Evolutionary conservation across 306 rosid species (phyloP).

Genomic region (Cajanus cajan): DNA sequence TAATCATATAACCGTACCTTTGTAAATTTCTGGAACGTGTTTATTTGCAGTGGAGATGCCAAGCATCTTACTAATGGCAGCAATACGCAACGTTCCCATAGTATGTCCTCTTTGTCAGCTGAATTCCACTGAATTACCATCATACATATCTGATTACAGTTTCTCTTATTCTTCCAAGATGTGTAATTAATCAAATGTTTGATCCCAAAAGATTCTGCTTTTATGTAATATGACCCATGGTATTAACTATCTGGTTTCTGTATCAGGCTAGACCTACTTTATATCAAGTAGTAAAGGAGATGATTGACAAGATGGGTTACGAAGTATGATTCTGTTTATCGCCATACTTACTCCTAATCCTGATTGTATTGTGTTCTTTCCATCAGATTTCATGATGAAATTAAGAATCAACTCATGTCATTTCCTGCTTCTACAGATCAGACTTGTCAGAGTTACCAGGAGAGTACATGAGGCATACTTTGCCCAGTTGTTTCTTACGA

Average conservation of each 20-base stretch:
- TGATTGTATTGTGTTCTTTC: constrained; percentile 20
- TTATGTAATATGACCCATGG: constrained; percentile 1
- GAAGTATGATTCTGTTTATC: constrained; percentile 54
- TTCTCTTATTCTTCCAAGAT: neutral
- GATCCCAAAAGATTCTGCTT: neutral
- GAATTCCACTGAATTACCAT: constrained; percentile 6
- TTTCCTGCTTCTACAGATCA: constrained; percentile 60
- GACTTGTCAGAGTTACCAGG: constrained; percentile 80
- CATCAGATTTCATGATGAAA: neutral
- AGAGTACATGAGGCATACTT: constrained; percentile 98
- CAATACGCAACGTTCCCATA: constrained; percentile 87
- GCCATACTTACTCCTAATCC: neutral
- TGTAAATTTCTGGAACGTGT: constrained; percentile 36
- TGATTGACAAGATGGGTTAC: constrained; percentile 93
- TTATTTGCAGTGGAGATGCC: constrained; percentile 94
- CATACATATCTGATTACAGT: neutral
- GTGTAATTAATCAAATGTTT: neutral
- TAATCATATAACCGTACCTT: neutral
- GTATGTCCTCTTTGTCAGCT: constrained; percentile 47
- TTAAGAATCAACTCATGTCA: constrained; percentile 26
- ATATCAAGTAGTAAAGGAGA: constrained; percentile 91
- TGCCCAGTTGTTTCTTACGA: constrained; percentile 86
- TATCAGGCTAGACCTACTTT: constrained; percentile 94
- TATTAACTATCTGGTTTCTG: constrained; percentile 27
- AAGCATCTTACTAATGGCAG: constrained; percentile 86